Conservation (phyloP, 805 yeast species). For the Candida mattraensis region DNA sequence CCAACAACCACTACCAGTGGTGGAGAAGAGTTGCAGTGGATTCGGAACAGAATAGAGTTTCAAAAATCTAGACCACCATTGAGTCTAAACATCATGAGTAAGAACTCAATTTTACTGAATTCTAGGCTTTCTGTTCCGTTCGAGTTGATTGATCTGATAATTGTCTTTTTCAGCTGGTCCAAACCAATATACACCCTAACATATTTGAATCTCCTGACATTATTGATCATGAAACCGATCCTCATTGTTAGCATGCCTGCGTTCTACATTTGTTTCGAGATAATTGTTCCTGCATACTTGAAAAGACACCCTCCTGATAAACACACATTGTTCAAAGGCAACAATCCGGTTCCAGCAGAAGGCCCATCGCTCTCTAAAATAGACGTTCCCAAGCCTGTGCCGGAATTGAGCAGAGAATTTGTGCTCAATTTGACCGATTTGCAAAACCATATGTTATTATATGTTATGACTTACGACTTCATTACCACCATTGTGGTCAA, state of each 20-base stretch:
- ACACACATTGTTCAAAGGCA: slow-evolving; percentile 27
- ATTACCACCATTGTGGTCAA: slow-evolving; percentile 47
- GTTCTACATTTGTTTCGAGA: slow-evolving; percentile 48
- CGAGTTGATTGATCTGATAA: slow-evolving; percentile 55
- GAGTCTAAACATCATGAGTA: slow-evolving; percentile 68
- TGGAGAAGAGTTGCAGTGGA: slow-evolving; percentile 32
- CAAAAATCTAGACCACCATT: slow-evolving; percentile 68
- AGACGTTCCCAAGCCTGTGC: slow-evolving; percentile 65
- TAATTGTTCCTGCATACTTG: slow-evolving; percentile 68
- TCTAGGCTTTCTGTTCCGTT: slow-evolving; percentile 64
- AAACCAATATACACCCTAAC: slow-evolving; percentile 63
- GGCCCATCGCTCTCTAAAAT: slow-evolving; percentile 52
- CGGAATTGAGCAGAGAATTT: slow-evolving; percentile 78
- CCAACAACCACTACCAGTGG: slow-evolving; percentile 58
- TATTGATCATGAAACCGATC: slow-evolving; percentile 58
- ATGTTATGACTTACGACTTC: slow-evolving; percentile 62
- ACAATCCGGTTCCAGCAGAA: slow-evolving; percentile 46
- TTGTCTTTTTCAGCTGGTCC: slow-evolving; percentile 61
- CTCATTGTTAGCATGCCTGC: slow-evolving; percentile 55
- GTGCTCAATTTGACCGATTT: slow-evolving; percentile 76
- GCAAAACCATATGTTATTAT: slow-evolving; percentile 75
- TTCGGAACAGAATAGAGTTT: slow-evolving; percentile 55
- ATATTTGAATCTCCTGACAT: slow-evolving; percentile 37
- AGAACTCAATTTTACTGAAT: slow-evolving; percentile 61
- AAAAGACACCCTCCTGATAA: slow-evolving; percentile 63